phyloP scores from a whole-genome alignment of 495 filamentous ascomycete genomes.

The Lepidopterella palustris region DNA sequence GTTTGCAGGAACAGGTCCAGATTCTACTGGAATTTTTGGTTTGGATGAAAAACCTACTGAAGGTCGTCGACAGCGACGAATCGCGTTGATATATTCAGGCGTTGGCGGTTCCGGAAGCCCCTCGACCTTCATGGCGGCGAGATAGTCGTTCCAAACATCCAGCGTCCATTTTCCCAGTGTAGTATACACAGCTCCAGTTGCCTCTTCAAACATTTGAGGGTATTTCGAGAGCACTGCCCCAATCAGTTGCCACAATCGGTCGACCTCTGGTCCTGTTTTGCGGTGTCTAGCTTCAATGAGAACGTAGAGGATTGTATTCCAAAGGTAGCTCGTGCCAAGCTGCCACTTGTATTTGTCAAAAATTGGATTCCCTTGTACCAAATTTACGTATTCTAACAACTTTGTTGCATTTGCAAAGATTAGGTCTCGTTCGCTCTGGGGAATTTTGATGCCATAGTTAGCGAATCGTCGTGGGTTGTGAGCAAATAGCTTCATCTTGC shows the following conservation, averaged over 20 bases:
- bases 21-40: not conserved
- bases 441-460: not conserved
- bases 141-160: not conserved
- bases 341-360: not conserved
- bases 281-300: not conserved
- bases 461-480: not conserved
- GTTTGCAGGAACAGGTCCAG: not conserved
- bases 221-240: not conserved
- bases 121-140: not conserved
- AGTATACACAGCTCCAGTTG: not conserved
- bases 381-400: not conserved
- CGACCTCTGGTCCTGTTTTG: not conserved
- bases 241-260: not conserved
- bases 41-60: not conserved
- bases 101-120: not conserved
- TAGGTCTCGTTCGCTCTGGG: not conserved
- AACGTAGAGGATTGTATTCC: not conserved
- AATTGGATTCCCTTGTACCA: not conserved
- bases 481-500: not conserved
- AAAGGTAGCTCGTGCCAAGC: not conserved
- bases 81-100: not conserved
- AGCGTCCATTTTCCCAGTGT: not conserved
- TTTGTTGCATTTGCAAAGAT: not conserved
- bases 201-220: not conserved
- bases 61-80: not conserved